Conservation (phyloP, 371 early-diverging fungal genomes). For the Apophysomyces variabilis region DNA sequence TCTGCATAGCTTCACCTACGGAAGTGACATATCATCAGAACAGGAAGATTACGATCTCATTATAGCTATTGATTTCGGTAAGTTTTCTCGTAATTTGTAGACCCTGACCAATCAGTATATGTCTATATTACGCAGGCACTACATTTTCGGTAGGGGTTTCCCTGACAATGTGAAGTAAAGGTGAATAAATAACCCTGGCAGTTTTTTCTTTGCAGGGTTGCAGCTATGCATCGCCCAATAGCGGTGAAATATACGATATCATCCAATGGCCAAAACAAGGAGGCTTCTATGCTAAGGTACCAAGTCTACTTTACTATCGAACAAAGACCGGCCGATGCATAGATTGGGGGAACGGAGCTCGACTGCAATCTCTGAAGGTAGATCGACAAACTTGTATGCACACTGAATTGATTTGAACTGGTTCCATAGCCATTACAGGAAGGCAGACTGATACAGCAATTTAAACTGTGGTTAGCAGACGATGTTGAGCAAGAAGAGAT, state of each 20-base stretch:
- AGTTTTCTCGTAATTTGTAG: not conserved
- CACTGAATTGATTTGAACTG: not conserved
- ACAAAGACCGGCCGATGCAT: constrained; percentile 24
- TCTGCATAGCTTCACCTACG: not conserved
- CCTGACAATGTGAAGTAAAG: not conserved
- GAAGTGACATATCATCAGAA: constrained; percentile 9
- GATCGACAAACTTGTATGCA: not conserved
- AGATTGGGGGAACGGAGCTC: constrained; percentile 57
- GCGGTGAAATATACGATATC: constrained; percentile 29
- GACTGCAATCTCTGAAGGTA: constrained; percentile 46
- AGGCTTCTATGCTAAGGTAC: constrained; percentile 36
- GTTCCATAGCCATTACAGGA: constrained; percentile 20
- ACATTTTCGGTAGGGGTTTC: constrained; percentile 23
- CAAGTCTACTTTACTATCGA: constrained; percentile 29
- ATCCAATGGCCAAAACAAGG: constrained; percentile 31
- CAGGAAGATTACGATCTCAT: not conserved
- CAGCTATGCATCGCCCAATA: constrained; percentile 24
- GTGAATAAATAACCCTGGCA: too few relatives aligned
- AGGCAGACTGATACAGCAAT: constrained; percentile 42
- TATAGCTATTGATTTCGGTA: constrained; percentile 35
- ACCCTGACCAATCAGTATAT: not conserved
- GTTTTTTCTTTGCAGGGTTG: constrained; percentile 20
- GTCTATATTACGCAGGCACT: constrained; percentile 18
- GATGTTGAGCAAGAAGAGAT: constrained; percentile 35
- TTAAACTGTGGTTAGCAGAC: constrained; percentile 51